These are phyloP conservation scores for Rhodosporidiobolus sp. DNA, from an alignment of 768 basidiomycete species.

Conservation along the genomic window DNA sequence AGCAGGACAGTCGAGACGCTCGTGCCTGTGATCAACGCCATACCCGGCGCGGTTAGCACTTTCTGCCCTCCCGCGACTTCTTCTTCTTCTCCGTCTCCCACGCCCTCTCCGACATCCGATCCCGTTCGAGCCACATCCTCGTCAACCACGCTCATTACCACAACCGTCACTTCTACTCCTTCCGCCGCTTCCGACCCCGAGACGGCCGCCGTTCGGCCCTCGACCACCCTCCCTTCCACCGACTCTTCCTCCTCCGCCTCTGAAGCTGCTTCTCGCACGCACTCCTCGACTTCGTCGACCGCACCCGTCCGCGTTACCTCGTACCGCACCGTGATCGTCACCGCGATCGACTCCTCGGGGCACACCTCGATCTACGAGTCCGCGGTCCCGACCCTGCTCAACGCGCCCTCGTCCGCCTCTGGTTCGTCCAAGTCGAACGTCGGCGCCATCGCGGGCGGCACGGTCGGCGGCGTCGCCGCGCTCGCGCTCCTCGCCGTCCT, in stretches of 20 bases:
- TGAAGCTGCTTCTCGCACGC: not conserved
- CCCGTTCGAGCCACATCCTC: not conserved
- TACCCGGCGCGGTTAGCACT: slow-evolving; percentile 8
- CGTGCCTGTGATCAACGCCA: slow-evolving; percentile 1
- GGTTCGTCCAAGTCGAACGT: not conserved
- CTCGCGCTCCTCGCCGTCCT: slow-evolving; percentile 3
- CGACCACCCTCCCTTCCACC: not conserved
- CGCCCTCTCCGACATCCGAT: not conserved
- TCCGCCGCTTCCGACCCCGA: not conserved
- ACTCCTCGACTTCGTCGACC: not conserved
- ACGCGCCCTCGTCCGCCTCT: not conserved
- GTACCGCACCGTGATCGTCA: slow-evolving; percentile 14
- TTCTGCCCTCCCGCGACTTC: not conserved
- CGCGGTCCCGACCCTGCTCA: slow-evolving; percentile 18
- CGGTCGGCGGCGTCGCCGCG: slow-evolving; percentile 26
- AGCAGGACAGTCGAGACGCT: not conserved
- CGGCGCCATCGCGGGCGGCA: slow-evolving; percentile 31
- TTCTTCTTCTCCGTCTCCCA: not conserved
- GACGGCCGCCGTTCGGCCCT: not conserved
- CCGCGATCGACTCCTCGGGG: slow-evolving; percentile 12
- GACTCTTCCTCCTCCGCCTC: not conserved
- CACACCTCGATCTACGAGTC: slow-evolving; percentile 2
- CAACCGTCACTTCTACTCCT: slow-evolving; percentile 13
- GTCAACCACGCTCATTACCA: slow-evolving; percentile 11
- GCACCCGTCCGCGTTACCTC: slow-evolving; percentile 4